Conservation (phyloP, 208 protist species). For the Acanthamoeba sp. region DNA sequence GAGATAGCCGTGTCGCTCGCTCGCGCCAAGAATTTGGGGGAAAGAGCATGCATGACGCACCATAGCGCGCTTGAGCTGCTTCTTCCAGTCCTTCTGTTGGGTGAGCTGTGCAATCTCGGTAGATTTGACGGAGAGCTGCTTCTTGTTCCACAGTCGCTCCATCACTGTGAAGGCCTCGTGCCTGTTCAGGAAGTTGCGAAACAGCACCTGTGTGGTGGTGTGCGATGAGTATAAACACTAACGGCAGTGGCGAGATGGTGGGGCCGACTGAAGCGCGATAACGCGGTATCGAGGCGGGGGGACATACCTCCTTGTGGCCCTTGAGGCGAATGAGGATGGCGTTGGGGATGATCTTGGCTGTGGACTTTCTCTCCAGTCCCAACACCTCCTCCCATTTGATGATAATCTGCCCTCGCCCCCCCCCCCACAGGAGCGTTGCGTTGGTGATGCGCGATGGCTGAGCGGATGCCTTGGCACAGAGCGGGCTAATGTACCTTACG, state of each 20-base stretch:
- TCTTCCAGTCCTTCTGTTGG: conserved; percentile 27
- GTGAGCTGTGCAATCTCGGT: conserved; percentile 36
- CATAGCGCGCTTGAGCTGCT: conserved; percentile 33
- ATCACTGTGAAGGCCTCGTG: conserved; percentile 59
- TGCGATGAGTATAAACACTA: neutral
- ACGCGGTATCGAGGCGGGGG: too few relatives aligned
- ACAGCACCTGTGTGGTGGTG: conserved; percentile 16
- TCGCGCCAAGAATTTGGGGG: neutral
- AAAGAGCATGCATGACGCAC: neutral
- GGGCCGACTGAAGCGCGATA: too few relatives aligned
- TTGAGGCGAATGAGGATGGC: conserved; percentile 31
- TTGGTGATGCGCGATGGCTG: neutral
- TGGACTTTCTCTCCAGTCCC: conserved; percentile 19
- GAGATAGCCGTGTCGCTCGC: too few relatives aligned
- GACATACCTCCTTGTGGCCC: neutral
- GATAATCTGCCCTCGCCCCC: neutral
- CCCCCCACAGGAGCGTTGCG: neutral
- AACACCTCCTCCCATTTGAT: conserved; percentile 36
- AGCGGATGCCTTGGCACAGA: too few relatives aligned
- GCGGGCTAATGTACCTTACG: neutral
- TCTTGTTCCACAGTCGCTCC: conserved; percentile 48
- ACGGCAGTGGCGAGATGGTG: neutral
- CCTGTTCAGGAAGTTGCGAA: conserved; percentile 50
- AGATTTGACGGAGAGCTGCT: conserved; percentile 18
- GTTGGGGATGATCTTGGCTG: conserved; percentile 27